A percentile compares a stretch with the other conserved stretches of the same genome.
Conservation (phyloP, 2,329 filamentous ascomycete genomes). For the Colletotrichum zoysiae region DNA sequence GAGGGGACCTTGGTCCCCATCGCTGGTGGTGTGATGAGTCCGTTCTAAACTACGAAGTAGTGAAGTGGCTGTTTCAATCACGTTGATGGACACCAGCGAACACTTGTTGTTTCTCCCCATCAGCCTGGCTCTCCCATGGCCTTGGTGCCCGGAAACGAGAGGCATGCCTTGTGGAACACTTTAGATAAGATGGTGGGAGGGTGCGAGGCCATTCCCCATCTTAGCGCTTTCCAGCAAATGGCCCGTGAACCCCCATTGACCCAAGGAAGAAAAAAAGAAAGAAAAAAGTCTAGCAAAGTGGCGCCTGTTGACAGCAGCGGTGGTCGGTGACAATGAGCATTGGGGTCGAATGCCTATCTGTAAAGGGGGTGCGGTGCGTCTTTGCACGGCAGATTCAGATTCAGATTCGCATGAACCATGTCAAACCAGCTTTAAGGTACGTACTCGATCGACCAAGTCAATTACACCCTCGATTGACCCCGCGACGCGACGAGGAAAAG, state of each 20-base stretch:
- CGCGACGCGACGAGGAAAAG: background rate
- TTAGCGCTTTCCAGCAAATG: constrained; percentile 26
- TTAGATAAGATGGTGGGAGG: constrained; percentile 1
- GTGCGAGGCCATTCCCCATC: background rate
- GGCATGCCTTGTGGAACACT: constrained; percentile 12
- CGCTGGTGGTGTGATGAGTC: background rate
- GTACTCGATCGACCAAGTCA: background rate
- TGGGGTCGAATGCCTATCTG: constrained; percentile 13
- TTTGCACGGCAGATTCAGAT: background rate
- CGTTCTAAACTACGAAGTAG: background rate
- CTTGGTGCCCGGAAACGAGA: constrained; percentile 9
- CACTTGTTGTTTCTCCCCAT: background rate
- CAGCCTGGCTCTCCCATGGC: background rate
- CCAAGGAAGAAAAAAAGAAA: constrained; percentile 9
- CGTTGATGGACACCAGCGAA: background rate
- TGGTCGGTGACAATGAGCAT: constrained; percentile 37
- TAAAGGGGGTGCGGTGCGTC: constrained; percentile 2
- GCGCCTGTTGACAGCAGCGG: constrained; percentile 32
- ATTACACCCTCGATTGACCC: constrained; percentile 12
- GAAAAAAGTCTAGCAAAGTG: constrained; percentile 13
- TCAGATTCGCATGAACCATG: constrained; percentile 8
- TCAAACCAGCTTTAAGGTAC: constrained; percentile 8
- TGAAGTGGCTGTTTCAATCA: background rate
- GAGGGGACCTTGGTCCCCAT: background rate
- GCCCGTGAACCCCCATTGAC: constrained; percentile 15